A percentile compares a stretch with the other conserved stretches of the same genome.
Evolutionary conservation across 2,329 filamentous ascomycete species (phyloP).

Genomic region (Endoconidiophora polonica): DNA sequence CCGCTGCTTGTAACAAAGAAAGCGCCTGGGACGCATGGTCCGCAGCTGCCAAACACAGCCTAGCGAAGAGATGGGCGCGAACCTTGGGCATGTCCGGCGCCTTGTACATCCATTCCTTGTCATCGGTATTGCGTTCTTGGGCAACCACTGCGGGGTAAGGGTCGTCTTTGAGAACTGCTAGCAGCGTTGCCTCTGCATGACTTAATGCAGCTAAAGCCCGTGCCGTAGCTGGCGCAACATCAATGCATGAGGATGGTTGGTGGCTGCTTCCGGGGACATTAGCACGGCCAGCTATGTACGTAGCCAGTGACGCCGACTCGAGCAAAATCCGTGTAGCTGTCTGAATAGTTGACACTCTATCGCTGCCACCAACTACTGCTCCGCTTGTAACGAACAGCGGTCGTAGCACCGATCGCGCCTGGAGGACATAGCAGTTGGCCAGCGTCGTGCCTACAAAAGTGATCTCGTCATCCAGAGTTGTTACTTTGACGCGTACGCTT

Average conservation of each 20-base stretch:
- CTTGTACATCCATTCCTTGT: constrained; percentile 94
- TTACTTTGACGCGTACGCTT: constrained; percentile 44
- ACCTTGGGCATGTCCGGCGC: constrained; percentile 78
- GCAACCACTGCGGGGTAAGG: constrained; percentile 73
- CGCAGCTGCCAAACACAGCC: constrained; percentile 71
- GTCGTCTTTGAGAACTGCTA: constrained; percentile 86
- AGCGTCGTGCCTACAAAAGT: constrained; percentile 63
- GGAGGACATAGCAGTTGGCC: constrained; percentile 54
- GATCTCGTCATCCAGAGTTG: constrained; percentile 67
- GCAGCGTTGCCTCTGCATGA: constrained; percentile 73
- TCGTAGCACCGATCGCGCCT: constrained; percentile 56
- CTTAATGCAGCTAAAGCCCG: constrained; percentile 48
- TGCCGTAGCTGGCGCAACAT: constrained; percentile 35
- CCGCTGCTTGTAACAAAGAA: constrained; percentile 29
- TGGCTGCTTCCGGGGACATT: constrained; percentile 19
- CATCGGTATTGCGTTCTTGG: constrained; percentile 64
- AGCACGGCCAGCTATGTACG: constrained; percentile 46
- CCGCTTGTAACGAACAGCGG: constrained; percentile 52
- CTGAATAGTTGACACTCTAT: constrained; percentile 52
- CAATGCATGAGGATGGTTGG: constrained; percentile 27
- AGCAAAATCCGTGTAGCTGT: constrained; percentile 63
- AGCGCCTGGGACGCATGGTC: constrained; percentile 69
- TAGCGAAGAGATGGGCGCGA: constrained; percentile 70
- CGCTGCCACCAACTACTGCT: constrained; percentile 43
- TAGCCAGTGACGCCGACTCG: constrained; percentile 62